A percentile compares a stretch with the other conserved stretches of the same genome.
Conservation (phyloP, 768 basidiomycete species). For the Gloeostereum incarnatum region DNA sequence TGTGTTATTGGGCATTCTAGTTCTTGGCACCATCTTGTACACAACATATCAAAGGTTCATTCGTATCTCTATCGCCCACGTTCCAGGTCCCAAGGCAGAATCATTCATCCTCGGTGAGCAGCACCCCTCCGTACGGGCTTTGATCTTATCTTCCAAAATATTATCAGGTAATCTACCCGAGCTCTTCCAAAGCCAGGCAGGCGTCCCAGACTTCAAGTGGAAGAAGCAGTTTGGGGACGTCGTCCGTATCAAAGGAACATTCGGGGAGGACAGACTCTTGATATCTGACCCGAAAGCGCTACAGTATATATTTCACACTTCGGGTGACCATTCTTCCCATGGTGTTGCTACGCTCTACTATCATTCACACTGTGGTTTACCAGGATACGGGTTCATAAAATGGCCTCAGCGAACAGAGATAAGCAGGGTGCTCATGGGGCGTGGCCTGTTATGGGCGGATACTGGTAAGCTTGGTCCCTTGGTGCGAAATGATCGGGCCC, state of each 20-base stretch:
- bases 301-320: constrained; percentile 48
- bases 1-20: constrained; percentile 7
- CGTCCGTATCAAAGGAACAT: constrained; percentile 39
- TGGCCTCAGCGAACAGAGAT: constrained; percentile 40
- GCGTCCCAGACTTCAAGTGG: constrained; percentile 41
- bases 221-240: constrained; percentile 38
- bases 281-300: constrained; percentile 50
- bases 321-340: constrained; percentile 20
- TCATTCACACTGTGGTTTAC: constrained; percentile 2
- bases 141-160: neutral
- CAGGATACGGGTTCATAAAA: constrained; percentile 46
- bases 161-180: constrained; percentile 37
- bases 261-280: constrained; percentile 42
- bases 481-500: neutral
- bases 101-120: constrained; percentile 37
- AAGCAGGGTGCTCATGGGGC: constrained; percentile 39
- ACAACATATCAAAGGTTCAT: constrained; percentile 22
- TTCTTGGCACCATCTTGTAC: constrained; percentile 16
- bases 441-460: constrained; percentile 46
- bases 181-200: constrained; percentile 41
- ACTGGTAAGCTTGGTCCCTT: constrained; percentile 18
- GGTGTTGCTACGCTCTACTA: constrained; percentile 1
- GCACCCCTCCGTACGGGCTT: neutral
- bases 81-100: constrained; percentile 39
- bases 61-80: constrained; percentile 30